phyloP scores from a whole-genome alignment of 1,284 basidiomycete genomes.

The Cutaneotrichosporon dermatis region DNA sequence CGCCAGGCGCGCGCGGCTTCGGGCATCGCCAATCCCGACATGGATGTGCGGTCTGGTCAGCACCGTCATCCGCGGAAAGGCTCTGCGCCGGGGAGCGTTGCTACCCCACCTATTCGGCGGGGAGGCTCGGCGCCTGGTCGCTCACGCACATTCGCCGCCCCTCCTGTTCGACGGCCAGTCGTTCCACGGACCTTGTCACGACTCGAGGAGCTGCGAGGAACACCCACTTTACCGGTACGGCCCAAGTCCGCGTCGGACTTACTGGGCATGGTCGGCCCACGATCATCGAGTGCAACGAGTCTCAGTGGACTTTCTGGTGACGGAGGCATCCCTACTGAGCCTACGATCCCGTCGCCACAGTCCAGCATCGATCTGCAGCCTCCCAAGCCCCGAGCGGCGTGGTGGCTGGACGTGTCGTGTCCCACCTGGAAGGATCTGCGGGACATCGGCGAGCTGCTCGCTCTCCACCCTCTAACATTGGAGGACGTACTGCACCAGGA shows the following conservation, averaged over 20 bases:
- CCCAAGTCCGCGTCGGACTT: constrained; percentile 46
- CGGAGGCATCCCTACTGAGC: background rate
- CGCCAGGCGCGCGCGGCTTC: constrained; percentile 33
- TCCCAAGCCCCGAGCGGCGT: constrained; percentile 41
- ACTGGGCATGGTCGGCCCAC: constrained; percentile 29
- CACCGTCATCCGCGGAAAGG: background rate
- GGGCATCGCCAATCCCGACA: background rate
- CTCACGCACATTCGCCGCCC: constrained; percentile 22
- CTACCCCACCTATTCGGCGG: constrained; percentile 17
- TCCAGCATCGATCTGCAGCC: background rate
- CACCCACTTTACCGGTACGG: constrained; percentile 17
- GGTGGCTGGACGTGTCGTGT: constrained; percentile 90
- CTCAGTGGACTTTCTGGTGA: background rate
- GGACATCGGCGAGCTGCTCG: constrained; percentile 63
- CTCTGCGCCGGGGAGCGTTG: background rate
- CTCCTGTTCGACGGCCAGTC: constrained; percentile 26
- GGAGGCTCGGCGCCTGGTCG: constrained; percentile 30
- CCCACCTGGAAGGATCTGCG: constrained; percentile 88
- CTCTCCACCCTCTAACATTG: constrained; percentile 82
- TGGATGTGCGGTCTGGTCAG: background rate
- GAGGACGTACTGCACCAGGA: constrained; percentile 96
- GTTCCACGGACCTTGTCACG: constrained; percentile 23
- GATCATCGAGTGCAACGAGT: background rate
- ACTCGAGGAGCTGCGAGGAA: constrained; percentile 27
- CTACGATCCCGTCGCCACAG: background rate